Base-by-base conservation (phyloP, 768 basidiomycete species). In the Sutorius australiensis region DNA sequence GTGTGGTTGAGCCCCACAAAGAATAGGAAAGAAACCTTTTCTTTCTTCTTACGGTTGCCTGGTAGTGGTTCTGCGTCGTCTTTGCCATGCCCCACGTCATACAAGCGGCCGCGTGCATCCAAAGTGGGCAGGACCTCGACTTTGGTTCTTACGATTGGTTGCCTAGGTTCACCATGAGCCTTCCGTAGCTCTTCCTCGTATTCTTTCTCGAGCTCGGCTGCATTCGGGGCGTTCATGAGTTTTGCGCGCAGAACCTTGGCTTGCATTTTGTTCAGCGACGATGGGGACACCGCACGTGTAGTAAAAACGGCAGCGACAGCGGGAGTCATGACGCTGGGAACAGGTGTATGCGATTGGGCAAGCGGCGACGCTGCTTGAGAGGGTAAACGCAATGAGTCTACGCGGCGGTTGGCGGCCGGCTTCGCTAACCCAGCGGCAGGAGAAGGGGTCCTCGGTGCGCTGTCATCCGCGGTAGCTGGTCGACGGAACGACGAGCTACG, bases 161-260 rank as follows among this genome's bases (percentile, higher is more conserved):
- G 59, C 19, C 71, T 70, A 16, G 68, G 70, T 8, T 71, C 73
- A 3, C 79, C 81, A 53, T 78, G 75, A 0, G 75, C 76, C 55
- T 70, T 82, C 43, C 67, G 76, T 46, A 77, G 66, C 64, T 90
- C 89, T 16, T 67, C 73, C 49, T 98, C 92, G 59, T 98, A 99
- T 71, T 95, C 86, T 49, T 77, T 75, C 72, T 99, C 92, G 38
- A 99, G 73, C 40, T 77, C 74, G 19, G 79, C 80, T 8, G 93
- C 90, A 61, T 92, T 80, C 2, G 87, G 77, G n/a, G 82, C 78
- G 31, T 81, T 84, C 80, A 89, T 88, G 31, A 99, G 77, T 67
- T 89, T 95, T 5, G 97, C 95, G 33, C 92, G 85, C 9, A 99
- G 74, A 2, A 97, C 94, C 60, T 87, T 87, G 4, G 95, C 95